A percentile compares a stretch with the other conserved stretches of the same genome.
These are phyloP conservation scores for Mycosphaerella sp. DNA, from an alignment of 2,329 filamentous ascomycete genomes.

Conservation along the genomic window DNA sequence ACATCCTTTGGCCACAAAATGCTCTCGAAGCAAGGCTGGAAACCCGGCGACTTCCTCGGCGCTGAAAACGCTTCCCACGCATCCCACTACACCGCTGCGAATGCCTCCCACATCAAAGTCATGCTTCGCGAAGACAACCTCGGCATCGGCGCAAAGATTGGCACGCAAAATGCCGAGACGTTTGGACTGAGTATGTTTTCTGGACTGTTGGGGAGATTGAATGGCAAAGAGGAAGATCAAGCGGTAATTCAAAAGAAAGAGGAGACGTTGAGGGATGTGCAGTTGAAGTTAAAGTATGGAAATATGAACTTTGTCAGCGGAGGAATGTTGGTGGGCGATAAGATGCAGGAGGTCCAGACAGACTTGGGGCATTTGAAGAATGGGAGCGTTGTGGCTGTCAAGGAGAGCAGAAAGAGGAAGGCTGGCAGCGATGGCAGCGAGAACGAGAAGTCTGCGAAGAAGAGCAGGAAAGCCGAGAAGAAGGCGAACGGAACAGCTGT, in stretches of 20 bases:
- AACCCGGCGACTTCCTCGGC: constrained; percentile 75
- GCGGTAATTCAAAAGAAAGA: constrained; percentile 62
- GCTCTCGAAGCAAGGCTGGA: constrained; percentile 83
- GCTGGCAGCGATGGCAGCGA: constrained; percentile 8
- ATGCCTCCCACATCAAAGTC: constrained; percentile 78
- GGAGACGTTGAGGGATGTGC: constrained; percentile 60
- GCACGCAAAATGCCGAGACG: constrained; percentile 60
- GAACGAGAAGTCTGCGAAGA: constrained; percentile 28
- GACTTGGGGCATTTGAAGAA: constrained; percentile 35
- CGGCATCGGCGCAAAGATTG: constrained; percentile 75
- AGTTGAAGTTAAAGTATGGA: constrained; percentile 68
- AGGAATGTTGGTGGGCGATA: constrained; percentile 62
- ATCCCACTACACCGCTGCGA: constrained; percentile 70
- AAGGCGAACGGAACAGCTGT: constrained; percentile 11
- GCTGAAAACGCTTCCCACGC: constrained; percentile 69
- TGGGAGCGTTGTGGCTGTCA: constrained; percentile 38
- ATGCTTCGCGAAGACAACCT: constrained; percentile 84
- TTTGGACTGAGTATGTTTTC: constrained; percentile 85
- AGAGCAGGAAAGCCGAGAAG: constrained; percentile 34
- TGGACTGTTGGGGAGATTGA: constrained; percentile 77
- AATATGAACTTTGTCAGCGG: constrained; percentile 80
- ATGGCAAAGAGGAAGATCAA: constrained; percentile 70
- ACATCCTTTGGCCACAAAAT: constrained; percentile 84
- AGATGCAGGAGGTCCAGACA: constrained; percentile 38
- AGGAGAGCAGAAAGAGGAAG: constrained; percentile 34